Evolutionary conservation across 768 basidiomycete genomes (phyloP).

Genomic region (Mycena albidolilacea): DNA sequence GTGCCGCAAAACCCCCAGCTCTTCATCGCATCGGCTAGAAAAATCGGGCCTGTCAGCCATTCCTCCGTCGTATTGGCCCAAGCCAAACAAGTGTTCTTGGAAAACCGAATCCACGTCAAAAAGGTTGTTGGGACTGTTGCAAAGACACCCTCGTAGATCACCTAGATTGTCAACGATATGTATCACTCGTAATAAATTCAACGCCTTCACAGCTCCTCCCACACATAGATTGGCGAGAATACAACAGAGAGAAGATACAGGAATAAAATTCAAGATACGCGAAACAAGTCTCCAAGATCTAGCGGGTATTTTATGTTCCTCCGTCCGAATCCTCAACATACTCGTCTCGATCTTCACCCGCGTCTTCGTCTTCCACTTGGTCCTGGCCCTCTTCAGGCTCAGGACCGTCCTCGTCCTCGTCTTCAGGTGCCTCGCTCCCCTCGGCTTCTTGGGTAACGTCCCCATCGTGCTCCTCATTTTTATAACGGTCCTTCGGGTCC

Average conservation of each 20-base stretch:
- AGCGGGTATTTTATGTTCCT: conserved; percentile 26
- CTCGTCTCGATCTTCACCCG: background rate
- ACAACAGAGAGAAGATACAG: conserved; percentile 31
- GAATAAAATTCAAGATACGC: conserved; percentile 36
- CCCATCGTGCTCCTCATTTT: conserved; percentile 5
- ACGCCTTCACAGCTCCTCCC: conserved; percentile 2
- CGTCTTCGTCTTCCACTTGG: background rate
- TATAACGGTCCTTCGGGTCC: background rate
- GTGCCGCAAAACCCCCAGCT: conserved; percentile 48
- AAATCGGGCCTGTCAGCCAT: conserved; percentile 59
- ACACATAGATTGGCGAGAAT: conserved; percentile 19
- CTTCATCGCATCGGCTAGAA: conserved; percentile 45
- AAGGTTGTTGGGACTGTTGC: conserved; percentile 50
- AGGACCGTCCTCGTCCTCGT: conserved; percentile 3
- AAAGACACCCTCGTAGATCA: background rate
- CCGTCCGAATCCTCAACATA: conserved; percentile 30
- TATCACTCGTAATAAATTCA: conserved; percentile 5
- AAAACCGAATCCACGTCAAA: conserved; percentile 56
- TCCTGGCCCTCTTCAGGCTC: background rate
- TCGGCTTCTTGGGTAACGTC: conserved; percentile 7
- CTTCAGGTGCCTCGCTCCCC: conserved; percentile 4
- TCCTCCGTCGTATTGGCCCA: conserved; percentile 60
- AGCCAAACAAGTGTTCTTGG: conserved; percentile 58
- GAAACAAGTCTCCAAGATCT: conserved; percentile 32
- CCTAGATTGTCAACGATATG: background rate